Evolutionary conservation across 2,329 filamentous ascomycete genomes (phyloP), one percentile per base, ranked within the genome.

Genomic region (Albifimbria verrucaria): DNA sequence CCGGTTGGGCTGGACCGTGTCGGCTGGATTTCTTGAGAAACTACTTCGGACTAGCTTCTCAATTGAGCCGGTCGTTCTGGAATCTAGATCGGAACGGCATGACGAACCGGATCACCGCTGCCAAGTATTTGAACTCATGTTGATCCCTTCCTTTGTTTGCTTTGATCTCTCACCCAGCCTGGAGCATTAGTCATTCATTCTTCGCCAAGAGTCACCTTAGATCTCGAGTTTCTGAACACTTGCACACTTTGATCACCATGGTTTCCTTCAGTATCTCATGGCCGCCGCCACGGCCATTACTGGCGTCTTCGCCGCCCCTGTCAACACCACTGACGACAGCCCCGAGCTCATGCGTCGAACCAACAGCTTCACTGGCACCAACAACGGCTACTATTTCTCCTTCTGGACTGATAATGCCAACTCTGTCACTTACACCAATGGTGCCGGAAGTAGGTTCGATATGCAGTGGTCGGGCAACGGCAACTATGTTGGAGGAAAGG

Each of bases 351-450:
- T 55, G 67, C 52, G 18, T 67, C 49, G 18, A 48, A 24, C 15
- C 9, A 11, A 24, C 22, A 50, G 56, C 54, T 61, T 26, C 21
- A 55, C 53, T 2, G 46, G 43, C 22, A 55, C 79, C 79, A 20
- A 72, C 57, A 77, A 81, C 60, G 81, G 81, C 51, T 85, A 75
- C 71, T 85, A 78, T 72, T 85, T 80, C 68, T 81, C 78, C 9
- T 84, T 76, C 72, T 86, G 80, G 80, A 81, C 76, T 51, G 81
- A 85, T 54, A 76, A 77, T 24, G 71, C 67, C n/a, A 74, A 69
- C 36, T 63, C 68, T 42, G 77, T 79, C 7, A 77, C 70, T 39
- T 85, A 85, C 71, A 80, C 75, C 62, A 85, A 83, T 66, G 76
- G 73, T 18, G 65, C 67, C 4, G 76, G 66, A 20, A 80, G 82